Base-by-base conservation (phyloP, 306 rosid genomes). In the Prunus padus region DNA sequence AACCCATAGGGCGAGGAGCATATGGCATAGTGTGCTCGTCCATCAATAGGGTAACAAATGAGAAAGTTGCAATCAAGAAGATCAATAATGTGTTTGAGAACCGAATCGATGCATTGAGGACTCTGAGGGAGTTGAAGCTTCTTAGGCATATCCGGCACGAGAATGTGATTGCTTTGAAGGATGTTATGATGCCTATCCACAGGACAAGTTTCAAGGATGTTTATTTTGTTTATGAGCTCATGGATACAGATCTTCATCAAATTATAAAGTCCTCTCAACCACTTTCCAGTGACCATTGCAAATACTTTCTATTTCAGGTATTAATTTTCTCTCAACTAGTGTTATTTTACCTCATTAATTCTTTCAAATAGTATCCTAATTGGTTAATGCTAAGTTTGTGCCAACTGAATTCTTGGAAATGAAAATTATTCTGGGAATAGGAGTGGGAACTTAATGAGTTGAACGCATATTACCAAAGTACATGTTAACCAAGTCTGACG, bases 41-140 rank as follows among this genome's bases (percentile, higher is more conserved):
- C 52, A 77, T 92, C 72, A 94, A 92, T 5, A 77, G 80, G 73
- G 92, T 86, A 78, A 94, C 97, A 26, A 80, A 84, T 69, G 96
- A 94, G 89, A 94, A 75, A 82, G 92, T 92, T 74, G 95, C 97
- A 15, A 92, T 94, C 73, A 94, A 94, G 89, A 94, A 88, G 88
- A 94, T 92, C 73, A 74, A 85, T 49, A 94, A 88, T 40, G 81
- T 90, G 60, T 94, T 92, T 80, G 95, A 90, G 67, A 86, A 90
- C 66, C 76, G 75, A 15, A 71, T 77, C 65, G 92, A 90, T 65
- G 93, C 97, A 0, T 60, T 88, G 80, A 83, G 96, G 86, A 90
- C 95, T 14, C 82, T 94, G 69, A 84, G 98, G 86, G 98, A 94
- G 77, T 69, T 94, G 84, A 94, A 85, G 86, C 84, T 92, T 65